Conservation (phyloP, 805 yeast genomes). For the Teunomyces aglyptinius region DNA sequence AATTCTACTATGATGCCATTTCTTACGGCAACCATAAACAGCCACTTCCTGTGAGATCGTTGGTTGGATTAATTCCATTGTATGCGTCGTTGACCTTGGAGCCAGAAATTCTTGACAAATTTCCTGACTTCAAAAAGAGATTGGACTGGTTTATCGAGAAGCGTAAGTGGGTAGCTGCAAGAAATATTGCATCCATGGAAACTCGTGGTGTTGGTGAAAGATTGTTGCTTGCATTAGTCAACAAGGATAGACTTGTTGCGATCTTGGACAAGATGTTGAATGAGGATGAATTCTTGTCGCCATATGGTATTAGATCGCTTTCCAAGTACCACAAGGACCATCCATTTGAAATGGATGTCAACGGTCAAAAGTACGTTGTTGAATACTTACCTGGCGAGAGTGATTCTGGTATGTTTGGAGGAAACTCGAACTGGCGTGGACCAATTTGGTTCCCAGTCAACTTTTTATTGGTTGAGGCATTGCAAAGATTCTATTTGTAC, state of each 20-base stretch:
- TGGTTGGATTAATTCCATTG: constrained; percentile 88
- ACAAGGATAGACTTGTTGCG: constrained; percentile 72
- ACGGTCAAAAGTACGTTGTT: constrained; percentile 69
- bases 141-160: constrained; percentile 81
- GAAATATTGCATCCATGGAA: constrained; percentile 85
- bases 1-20: constrained; percentile 88
- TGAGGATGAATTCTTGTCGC: constrained; percentile 80
- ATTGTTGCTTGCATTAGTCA: constrained; percentile 72
- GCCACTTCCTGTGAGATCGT: constrained; percentile 79
- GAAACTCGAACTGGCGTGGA: constrained; percentile 96
- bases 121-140: constrained; percentile 80
- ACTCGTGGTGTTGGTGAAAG: constrained; percentile 81
- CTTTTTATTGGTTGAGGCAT: constrained; percentile 78
- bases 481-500: constrained; percentile 83
- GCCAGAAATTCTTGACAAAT: constrained; percentile 71
- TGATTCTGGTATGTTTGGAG: constrained; percentile 92
- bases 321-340: constrained; percentile 82
- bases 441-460: constrained; percentile 97
- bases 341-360: constrained; percentile 81
- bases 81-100: constrained; percentile 88
- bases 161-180: constrained; percentile 62
- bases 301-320: constrained; percentile 82
- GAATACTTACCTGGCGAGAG: constrained; percentile 85
- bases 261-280: constrained; percentile 80
- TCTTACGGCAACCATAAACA: constrained; percentile 71